A percentile compares a stretch with the other conserved stretches of the same genome.
These are phyloP conservation scores for Dichomitus squalens DNA, from an alignment of 1,284 basidiomycete genomes.

Conservation along the genomic window DNA sequence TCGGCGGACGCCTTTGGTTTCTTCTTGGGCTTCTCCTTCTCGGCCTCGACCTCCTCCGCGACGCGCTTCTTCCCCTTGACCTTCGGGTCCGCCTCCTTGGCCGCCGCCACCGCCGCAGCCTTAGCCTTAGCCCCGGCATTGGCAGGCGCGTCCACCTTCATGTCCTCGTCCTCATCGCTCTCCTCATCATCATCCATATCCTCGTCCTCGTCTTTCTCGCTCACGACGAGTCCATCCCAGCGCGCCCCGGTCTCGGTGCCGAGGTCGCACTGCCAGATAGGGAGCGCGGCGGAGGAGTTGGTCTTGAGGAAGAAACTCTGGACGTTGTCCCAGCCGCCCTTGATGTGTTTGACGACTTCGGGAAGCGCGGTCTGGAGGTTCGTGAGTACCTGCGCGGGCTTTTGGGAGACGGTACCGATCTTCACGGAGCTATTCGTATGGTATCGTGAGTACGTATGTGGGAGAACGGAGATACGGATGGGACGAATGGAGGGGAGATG, in stretches of 20 bases:
- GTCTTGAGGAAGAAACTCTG: conserved; percentile 94
- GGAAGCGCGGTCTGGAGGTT: conserved; percentile 86
- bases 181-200: conserved; percentile 35
- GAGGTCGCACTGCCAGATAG: conserved; percentile 86
- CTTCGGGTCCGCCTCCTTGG: conserved; percentile 16
- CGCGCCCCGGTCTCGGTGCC: conserved; percentile 61
- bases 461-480: neutral
- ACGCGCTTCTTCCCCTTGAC: conserved; percentile 45
- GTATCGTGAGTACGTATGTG: neutral
- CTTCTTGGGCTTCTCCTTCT: conserved; percentile 38
- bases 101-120: neutral
- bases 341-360: conserved; percentile 69
- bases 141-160: conserved; percentile 16
- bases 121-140: conserved; percentile 33
- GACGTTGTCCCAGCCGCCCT: conserved; percentile 90
- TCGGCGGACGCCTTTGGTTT: conserved; percentile 28
- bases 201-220: conserved; percentile 25
- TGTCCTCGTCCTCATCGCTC: conserved; percentile 7
- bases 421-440: conserved; percentile 75
- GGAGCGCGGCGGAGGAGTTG: conserved; percentile 80
- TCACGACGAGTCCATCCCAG: conserved; percentile 57
- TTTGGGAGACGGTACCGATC: conserved; percentile 78
- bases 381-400: conserved; percentile 70
- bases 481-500: neutral
- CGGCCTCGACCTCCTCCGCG: conserved; percentile 35